phyloP scores from a whole-genome alignment of 768 basidiomycete species.

The Amanita inopinata region DNA sequence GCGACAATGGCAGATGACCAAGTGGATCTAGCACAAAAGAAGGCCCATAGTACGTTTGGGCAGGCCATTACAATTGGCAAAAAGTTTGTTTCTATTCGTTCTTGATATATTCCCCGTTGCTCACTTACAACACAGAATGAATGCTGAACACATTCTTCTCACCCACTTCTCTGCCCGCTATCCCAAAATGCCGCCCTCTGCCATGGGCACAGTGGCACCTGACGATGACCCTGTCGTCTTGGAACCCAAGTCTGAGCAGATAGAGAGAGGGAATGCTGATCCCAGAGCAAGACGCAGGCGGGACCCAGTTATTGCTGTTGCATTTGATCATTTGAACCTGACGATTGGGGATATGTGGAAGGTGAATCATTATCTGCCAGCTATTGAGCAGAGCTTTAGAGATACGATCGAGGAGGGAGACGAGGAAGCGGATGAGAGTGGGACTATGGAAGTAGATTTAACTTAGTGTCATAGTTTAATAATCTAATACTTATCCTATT shows the following conservation, averaged over 20 bases:
- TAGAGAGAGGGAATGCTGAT: not conserved
- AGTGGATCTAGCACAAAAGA: slow-evolving; percentile 55
- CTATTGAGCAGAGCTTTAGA: slow-evolving; percentile 54
- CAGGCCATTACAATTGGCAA: slow-evolving; percentile 77
- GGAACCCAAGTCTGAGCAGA: not conserved
- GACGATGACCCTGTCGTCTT: slow-evolving; percentile 1
- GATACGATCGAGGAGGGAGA: slow-evolving; percentile 44
- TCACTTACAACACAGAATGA: slow-evolving; percentile 48
- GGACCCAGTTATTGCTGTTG: slow-evolving; percentile 54
- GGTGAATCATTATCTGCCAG: slow-evolving; percentile 63
- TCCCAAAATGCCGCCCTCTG: slow-evolving; percentile 69
- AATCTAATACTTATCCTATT: too few relatives aligned
- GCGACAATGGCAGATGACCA: slow-evolving; percentile 88
- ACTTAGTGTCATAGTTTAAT: too few relatives aligned
- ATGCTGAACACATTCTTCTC: slow-evolving; percentile 74
- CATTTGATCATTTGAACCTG: slow-evolving; percentile 73
- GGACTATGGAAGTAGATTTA: slow-evolving; percentile 1
- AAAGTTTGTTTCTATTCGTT: slow-evolving; percentile 33
- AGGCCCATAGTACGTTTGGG: slow-evolving; percentile 85
- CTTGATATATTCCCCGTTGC: slow-evolving; percentile 1
- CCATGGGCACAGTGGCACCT: slow-evolving; percentile 15
- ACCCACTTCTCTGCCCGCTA: slow-evolving; percentile 96
- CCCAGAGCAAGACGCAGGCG: slow-evolving; percentile 6
- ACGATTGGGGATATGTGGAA: slow-evolving; percentile 80
- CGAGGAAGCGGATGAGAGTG: slow-evolving; percentile 19